These are phyloP conservation scores for Epichloe sp. DNA, from an alignment of 2,329 filamentous ascomycete genomes.

Conservation along the genomic window DNA sequence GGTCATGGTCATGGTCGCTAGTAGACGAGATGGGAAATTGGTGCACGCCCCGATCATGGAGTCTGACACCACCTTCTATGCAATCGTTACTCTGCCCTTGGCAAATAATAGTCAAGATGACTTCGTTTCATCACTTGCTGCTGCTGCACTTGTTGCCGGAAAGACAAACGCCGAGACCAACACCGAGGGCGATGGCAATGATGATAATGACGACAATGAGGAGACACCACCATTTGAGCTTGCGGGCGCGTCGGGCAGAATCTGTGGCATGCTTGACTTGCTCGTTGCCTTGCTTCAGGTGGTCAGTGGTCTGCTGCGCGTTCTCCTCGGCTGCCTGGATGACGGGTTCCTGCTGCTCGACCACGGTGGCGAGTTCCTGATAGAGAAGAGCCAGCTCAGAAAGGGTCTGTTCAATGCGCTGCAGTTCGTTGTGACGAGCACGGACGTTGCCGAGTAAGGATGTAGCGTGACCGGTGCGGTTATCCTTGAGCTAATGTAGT, in stretches of 20 bases:
- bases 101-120: not conserved
- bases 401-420: conserved; percentile 66
- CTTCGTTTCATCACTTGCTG: not conserved
- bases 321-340: conserved; percentile 51
- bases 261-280: conserved; percentile 57
- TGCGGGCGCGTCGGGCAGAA: conserved; percentile 52
- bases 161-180: conserved; percentile 39
- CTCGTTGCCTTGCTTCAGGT: conserved; percentile 56
- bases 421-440: conserved; percentile 71
- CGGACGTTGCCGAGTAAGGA: conserved; percentile 66
- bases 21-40: too few species aligned
- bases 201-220: conserved; percentile 46
- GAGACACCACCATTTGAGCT: conserved; percentile 73
- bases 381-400: conserved; percentile 58
- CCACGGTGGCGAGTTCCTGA: conserved; percentile 59
- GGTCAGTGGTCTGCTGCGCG: conserved; percentile 49
- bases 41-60: not conserved
- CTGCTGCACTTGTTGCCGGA: conserved; percentile 11
- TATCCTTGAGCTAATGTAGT: conserved; percentile 50
- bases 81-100: not conserved
- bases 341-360: conserved; percentile 57
- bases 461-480: conserved; percentile 59
- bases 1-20: not conserved
- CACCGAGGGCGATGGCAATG: conserved; percentile 39
- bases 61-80: not conserved